Evolutionary conservation across 1,284 basidiomycete genomes (phyloP).

Genomic region (Kwoniella shivajii): DNA sequence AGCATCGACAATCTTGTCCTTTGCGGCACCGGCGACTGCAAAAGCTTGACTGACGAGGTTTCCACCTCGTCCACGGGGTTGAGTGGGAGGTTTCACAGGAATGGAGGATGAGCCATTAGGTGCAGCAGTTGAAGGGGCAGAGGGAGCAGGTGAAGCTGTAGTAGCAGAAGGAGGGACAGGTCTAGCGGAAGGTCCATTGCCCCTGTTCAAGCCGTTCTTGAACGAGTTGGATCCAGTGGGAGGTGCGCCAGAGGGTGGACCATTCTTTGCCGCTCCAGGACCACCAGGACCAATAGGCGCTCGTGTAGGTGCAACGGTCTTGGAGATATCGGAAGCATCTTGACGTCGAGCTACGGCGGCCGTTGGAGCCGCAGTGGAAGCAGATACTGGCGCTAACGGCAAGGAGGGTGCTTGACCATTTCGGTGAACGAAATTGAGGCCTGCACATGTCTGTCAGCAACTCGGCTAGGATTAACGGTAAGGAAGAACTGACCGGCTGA

Average conservation of each 20-base stretch:
- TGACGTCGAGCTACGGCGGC: slow-evolving; percentile 9
- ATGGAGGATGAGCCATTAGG: slow-evolving; percentile 54
- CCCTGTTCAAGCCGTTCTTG: slow-evolving; percentile 9
- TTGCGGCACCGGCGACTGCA: slow-evolving; percentile 7
- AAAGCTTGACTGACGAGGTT: slow-evolving; percentile 13
- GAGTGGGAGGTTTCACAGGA: slow-evolving; percentile 23
- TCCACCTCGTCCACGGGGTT: slow-evolving; percentile 21
- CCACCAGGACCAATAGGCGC: slow-evolving; percentile 13
- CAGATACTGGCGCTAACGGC: slow-evolving; percentile 8
- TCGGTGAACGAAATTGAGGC: slow-evolving; percentile 84
- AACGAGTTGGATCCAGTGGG: slow-evolving; percentile 1
- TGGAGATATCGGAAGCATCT: slow-evolving; percentile 4
- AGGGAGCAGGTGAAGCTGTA: slow-evolving; percentile 3
- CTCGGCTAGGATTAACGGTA: neutral
- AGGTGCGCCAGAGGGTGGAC: slow-evolving; percentile 2
- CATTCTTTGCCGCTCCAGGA: slow-evolving; percentile 6
- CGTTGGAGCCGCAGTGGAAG: slow-evolving; percentile 7
- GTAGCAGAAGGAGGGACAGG: slow-evolving; percentile 11
- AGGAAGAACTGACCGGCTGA: slow-evolving; percentile 70
- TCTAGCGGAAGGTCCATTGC: slow-evolving; percentile 4
- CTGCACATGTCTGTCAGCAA: slow-evolving; percentile 56
- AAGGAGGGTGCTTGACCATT: slow-evolving; percentile 29
- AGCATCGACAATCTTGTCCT: slow-evolving; percentile 19
- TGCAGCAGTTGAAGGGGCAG: slow-evolving; percentile 6
- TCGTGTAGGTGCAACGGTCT: slow-evolving; percentile 11